Evolutionary conservation across 169 alveolate genomes (phyloP).

Genomic region (Cystoisospora suis): DNA sequence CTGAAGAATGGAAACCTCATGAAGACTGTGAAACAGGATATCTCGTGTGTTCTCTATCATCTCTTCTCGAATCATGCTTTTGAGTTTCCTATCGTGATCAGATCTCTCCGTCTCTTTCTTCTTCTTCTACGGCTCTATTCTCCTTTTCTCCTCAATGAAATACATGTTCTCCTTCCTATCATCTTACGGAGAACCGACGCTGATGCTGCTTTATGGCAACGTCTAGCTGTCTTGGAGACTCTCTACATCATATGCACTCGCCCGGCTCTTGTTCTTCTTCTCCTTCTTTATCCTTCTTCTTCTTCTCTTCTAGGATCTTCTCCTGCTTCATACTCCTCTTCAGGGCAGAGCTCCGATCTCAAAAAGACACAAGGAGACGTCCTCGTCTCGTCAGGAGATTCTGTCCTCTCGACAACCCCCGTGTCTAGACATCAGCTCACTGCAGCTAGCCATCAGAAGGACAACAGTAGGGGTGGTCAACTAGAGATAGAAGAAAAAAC

Average conservation of each 20-base stretch:
- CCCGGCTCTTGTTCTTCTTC: conserved; percentile 9
- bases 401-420: no score
- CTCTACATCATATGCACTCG: not conserved
- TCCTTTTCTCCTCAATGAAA: not conserved
- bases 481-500: no score
- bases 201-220: conserved; percentile 27
- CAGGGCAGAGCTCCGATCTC: no score
- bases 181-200: not conserved
- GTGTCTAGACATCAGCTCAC: no score
- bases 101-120: not conserved
- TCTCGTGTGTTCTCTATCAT: not conserved
- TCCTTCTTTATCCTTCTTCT: no score
- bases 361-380: not conserved
- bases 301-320: no score
- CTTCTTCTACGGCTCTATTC: not conserved
- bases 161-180: not conserved
- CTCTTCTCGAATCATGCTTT: not conserved
- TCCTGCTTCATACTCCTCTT: no score
- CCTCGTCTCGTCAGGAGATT: no score
- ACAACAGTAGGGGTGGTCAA: no score
- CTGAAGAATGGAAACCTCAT: not conserved
- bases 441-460: no score
- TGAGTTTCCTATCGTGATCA: not conserved
- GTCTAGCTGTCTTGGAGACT: not conserved
- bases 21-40: not conserved